Evolutionary conservation across 805 yeast species (phyloP).

Genomic region (Spathaspora arborariae): DNA sequence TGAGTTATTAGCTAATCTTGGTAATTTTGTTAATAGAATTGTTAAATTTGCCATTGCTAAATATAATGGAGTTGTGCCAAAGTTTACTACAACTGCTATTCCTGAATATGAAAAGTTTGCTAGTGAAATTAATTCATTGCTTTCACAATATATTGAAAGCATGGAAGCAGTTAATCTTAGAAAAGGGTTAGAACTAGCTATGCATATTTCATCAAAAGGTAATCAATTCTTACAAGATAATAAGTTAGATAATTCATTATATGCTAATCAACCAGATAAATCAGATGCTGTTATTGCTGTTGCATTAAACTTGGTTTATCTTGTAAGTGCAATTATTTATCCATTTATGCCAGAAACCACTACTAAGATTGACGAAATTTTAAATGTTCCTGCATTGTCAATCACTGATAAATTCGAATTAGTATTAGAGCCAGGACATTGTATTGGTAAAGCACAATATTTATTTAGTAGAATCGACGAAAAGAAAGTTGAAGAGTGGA

Average conservation of each 20-base stretch:
- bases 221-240: conserved; percentile 94
- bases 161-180: conserved; percentile 81
- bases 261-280: conserved; percentile 67
- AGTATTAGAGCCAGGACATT: conserved; percentile 73
- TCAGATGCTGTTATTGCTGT: conserved; percentile 92
- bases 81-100: conserved; percentile 45
- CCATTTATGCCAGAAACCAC: conserved; percentile 93
- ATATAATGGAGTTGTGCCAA: conserved; percentile 86
- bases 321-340: conserved; percentile 73
- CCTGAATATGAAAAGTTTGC: conserved; percentile 45
- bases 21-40: conserved; percentile 93
- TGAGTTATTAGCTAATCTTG: conserved; percentile 91
- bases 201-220: conserved; percentile 90
- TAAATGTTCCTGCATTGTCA: conserved; percentile 75
- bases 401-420: conserved; percentile 75
- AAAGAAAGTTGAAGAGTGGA: conserved; percentile 82
- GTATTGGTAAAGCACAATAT: conserved; percentile 87
- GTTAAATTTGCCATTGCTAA: conserved; percentile 87
- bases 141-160: conserved; percentile 59
- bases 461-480: conserved; percentile 91
- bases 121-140: conserved; percentile 58
- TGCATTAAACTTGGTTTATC: conserved; percentile 82
- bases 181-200: conserved; percentile 86
- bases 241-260: conserved; percentile 85
- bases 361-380: conserved; percentile 64